These are phyloP conservation scores for Kodamaea fukazawae DNA, from an alignment of 805 yeast genomes.

Conservation along the genomic window DNA sequence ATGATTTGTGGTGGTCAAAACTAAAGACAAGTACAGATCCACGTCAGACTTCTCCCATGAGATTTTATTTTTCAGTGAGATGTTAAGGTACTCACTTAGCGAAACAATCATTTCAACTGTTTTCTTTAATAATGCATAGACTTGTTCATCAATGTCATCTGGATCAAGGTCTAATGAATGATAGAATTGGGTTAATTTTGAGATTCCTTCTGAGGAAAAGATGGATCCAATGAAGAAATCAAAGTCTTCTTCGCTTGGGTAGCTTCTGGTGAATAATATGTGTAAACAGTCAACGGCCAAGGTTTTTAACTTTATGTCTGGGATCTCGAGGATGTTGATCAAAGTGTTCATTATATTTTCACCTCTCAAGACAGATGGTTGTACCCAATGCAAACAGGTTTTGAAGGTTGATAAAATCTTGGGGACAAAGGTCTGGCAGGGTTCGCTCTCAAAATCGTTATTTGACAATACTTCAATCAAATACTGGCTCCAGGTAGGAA, in stretches of 20 bases:
- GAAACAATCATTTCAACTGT: conserved; percentile 92
- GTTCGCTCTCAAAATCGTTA: conserved; percentile 24
- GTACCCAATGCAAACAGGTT: conserved; percentile 88
- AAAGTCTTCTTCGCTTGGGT: conserved; percentile 64
- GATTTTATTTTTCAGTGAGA: conserved; percentile 39
- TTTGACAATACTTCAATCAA: conserved; percentile 32
- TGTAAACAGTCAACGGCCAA: conserved; percentile 90
- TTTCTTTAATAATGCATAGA: conserved; percentile 81
- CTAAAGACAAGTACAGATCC: conserved; percentile 65
- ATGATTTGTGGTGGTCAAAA: conserved; percentile 76
- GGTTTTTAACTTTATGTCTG: conserved; percentile 67
- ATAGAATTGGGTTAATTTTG: conserved; percentile 64
- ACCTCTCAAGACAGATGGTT: conserved; percentile 67
- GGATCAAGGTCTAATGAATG: conserved; percentile 57
- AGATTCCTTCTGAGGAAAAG: conserved; percentile 71
- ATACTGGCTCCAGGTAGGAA: conserved; percentile 59
- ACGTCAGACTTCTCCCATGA: conserved; percentile 60
- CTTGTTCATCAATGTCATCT: conserved; percentile 72
- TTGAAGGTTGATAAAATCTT: conserved; percentile 79
- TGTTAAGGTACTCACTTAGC: conserved; percentile 71
- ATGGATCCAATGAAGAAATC: conserved; percentile 75
- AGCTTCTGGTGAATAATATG: conserved; percentile 77
- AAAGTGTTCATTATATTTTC: conserved; percentile 66
- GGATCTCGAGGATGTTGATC: conserved; percentile 54
- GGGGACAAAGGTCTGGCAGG: conserved; percentile 50